Evolutionary conservation across 2,329 filamentous ascomycete genomes (phyloP).

Genomic region (Neofusicoccum sp.): DNA sequence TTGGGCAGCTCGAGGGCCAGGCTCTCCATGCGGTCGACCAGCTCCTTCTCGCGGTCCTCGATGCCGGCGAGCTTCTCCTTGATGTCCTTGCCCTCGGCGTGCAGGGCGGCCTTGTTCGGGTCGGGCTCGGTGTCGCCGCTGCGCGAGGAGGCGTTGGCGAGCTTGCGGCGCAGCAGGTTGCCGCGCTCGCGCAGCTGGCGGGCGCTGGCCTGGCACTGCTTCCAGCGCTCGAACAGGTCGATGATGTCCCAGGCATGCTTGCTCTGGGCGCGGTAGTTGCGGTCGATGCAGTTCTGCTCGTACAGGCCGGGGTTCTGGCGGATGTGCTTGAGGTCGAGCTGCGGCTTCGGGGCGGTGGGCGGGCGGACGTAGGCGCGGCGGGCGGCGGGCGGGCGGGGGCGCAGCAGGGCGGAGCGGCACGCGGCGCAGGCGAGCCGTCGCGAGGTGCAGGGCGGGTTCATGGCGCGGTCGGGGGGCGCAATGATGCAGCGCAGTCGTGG

Average conservation of each 20-base stretch:
- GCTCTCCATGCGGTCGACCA: conserved; percentile 65
- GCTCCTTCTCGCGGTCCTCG: conserved; percentile 59
- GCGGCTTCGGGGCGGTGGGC: conserved; percentile 72
- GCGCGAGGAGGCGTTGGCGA: conserved; percentile 40
- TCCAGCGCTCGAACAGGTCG: conserved; percentile 47
- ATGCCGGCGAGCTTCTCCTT: conserved; percentile 63
- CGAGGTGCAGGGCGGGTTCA: conserved; percentile 26
- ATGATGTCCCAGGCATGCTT: conserved; percentile 55
- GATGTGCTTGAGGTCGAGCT: conserved; percentile 84
- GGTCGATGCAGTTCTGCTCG: conserved; percentile 75
- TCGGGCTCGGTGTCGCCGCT: conserved; percentile 30
- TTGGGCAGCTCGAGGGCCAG: conserved; percentile 83
- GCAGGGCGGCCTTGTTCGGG: conserved; percentile 50
- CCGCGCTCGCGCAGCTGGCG: conserved; percentile 63
- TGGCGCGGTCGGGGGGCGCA: conserved; percentile 16
- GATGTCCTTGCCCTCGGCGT: conserved; percentile 62
- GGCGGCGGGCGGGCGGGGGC: conserved; percentile 1
- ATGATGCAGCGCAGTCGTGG: conserved; percentile 3
- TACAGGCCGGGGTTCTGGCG: conserved; percentile 79
- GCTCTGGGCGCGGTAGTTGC: conserved; percentile 69
- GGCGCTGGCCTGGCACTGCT: conserved; percentile 56
- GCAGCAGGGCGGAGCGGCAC: conserved; percentile 19
- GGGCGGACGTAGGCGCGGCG: conserved; percentile 53
- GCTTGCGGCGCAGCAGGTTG: conserved; percentile 61
- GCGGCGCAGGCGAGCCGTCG: conserved; percentile 23